Evolutionary conservation across 139 green algal species (phyloP).

Genomic region (Micractinium sp.): DNA sequence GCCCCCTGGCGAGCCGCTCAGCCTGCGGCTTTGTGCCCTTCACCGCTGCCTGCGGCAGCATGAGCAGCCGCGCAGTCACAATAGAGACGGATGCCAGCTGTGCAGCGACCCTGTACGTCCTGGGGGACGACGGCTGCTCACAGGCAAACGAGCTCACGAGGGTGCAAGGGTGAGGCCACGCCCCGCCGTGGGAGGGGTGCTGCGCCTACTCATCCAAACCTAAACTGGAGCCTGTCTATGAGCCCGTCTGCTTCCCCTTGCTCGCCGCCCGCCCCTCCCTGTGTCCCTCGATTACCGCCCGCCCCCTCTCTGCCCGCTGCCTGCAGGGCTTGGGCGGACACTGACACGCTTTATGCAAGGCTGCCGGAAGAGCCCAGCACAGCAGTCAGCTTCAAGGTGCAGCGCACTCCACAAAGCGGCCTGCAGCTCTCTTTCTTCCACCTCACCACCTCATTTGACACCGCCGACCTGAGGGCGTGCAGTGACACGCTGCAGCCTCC

Average conservation of each 20-base stretch:
- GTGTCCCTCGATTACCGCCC: no score
- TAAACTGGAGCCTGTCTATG: no score
- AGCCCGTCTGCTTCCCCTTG: no score
- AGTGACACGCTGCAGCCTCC: not conserved
- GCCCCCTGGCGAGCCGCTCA: not conserved
- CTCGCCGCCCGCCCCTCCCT: no score
- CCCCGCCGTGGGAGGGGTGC: no score
- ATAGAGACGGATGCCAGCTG: not conserved
- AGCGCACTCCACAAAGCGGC: not conserved
- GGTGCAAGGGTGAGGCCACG: not conserved
- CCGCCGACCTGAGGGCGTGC: not conserved
- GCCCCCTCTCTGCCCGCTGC: no score
- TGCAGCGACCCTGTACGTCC: not conserved
- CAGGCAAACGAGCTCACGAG: not conserved
- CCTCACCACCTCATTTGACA: not conserved
- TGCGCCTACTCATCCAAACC: not conserved
- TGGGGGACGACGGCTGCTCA: not conserved
- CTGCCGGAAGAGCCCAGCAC: not conserved
- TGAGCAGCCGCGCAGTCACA: not conserved
- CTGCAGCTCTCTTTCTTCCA: not conserved
- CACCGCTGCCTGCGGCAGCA: not conserved
- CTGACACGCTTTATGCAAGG: not conserved
- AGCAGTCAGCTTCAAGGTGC: not conserved
- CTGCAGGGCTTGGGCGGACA: not conserved
- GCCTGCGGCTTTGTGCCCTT: not conserved